Base-by-base conservation (phyloP, 176 grass and related monocot genomes). In the Oryza glaberrima region DNA sequence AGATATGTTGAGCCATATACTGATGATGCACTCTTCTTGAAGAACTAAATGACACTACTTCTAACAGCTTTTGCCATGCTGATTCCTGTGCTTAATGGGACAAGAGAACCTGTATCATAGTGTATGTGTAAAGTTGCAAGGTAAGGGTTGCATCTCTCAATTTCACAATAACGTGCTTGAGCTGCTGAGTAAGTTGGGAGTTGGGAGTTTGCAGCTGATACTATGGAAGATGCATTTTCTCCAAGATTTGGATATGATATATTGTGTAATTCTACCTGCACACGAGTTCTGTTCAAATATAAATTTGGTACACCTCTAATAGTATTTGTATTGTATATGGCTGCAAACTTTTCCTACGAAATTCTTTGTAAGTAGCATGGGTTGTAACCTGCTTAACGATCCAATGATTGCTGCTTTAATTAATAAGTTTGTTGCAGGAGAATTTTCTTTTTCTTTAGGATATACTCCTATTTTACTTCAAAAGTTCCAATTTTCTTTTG, bases 41-140 rank as follows among this genome's bases (percentile, higher is more conserved):
- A 40, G 51, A 78, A 85, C 17, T 19, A 38, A 61, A 23, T 48
- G 40, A 1, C 38, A 49, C 52, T 73, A n/a, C 54, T 63, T 71
- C 83, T 85, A 58, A 54, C 66, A 85, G 17, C 49, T 46, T 70
- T 70, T 70, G 46, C 48, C 65, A 41, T 63, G 66, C 75, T 85
- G 36, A 77, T 58, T 51, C 51, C 4, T 78, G 51, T 63, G 36
- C 17, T 85, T 43, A 75, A 78, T 9, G 20, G 10, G 51, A 69
- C 77, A 16, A 43, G 35, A 70, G 19, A 38, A 47, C 17, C 12
- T 71, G 66, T 63, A 78, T 78, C 48, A 14, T 45, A 20, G 8
- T 84, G 82, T 77, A 26, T 69, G 69, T 76, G 63, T 43, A 84
- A 68, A 5, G 15, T 68, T 84, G 60, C 46, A 84, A 46, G 69